Base-by-base conservation (phyloP, 352 stramenopile species). In the Globisporangium spiculum region DNA sequence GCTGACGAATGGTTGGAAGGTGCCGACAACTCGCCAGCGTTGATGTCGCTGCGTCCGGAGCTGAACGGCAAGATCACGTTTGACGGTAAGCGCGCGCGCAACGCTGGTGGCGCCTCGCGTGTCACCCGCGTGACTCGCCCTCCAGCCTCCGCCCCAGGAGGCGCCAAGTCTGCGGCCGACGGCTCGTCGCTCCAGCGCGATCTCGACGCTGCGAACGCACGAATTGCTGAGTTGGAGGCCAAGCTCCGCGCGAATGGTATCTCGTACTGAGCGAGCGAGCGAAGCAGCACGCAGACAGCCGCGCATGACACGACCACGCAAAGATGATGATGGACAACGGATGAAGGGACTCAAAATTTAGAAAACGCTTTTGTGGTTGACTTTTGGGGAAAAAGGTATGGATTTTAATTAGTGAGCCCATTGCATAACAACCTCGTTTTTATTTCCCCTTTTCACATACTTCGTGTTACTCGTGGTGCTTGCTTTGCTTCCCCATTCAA, bases 1-100 rank as follows among this genome's bases (percentile, higher is more conserved):
- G 96, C 93, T 20, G 95, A 98, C 63, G 94, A 99, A 70, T 99
- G 97, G 97, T 41, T 98, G 44, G 83, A 80, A 36, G 98, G 97
- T 70, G 93, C 91, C 7, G 96, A 98, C 61, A 99, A 98, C 76
- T 79, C 81, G 16, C 97, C 97, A 4, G 81, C 95, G 30, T 80
- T 96, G 50, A 98, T 98, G 81, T 96, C 88, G 64, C 78, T 99
- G 55, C 90, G 98, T 72, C 97, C 98, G 9, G 85, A 93, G 53
- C 69, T 77, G 70, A 88, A 91, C 66, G 88, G 88, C 55, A 92
- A 94, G 69, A 91, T 96, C 69, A 96, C 88, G 67, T 91, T 90
- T 54, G 83, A 93, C 71, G 88, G 88, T 61, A 94, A 94, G 78
- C 86, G 86, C 58, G 72, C 84, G 36, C 83, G 81, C 52, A 81